Percentiles rank a stretch among this genome's conserved stretches.
Conservation (phyloP, 805 yeast species). For the Starmera amethionina region DNA sequence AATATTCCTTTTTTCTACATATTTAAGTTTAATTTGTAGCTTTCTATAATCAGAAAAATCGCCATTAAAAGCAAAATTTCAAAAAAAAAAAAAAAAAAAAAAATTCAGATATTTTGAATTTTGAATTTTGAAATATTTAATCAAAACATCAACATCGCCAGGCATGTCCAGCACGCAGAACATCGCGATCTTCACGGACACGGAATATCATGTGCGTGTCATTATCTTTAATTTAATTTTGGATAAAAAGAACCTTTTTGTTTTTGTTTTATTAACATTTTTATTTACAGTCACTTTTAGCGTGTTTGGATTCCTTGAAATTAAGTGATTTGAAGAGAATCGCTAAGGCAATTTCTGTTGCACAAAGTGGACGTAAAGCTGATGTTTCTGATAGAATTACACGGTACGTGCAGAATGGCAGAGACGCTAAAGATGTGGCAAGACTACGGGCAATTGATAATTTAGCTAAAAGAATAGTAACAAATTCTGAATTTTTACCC, state of each 20-base stretch:
- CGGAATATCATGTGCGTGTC: background rate
- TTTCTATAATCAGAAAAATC: too few species aligned
- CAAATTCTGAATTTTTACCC: slow-evolving; percentile 27
- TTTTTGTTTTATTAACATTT: background rate
- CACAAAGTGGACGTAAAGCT: slow-evolving; percentile 49
- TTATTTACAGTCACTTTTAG: background rate
- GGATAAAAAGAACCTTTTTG: background rate
- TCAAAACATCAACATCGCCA: too few species aligned
- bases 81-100: too few species aligned
- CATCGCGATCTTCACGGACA: background rate
- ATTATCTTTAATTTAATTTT: background rate
- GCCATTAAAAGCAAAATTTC: too few species aligned
- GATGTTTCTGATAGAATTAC: slow-evolving; percentile 47
- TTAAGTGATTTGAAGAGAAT: slow-evolving; percentile 45
- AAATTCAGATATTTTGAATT: too few species aligned
- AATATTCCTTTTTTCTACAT: too few species aligned
- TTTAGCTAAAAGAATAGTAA: slow-evolving; percentile 28
- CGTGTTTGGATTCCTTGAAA: slow-evolving; percentile 15
- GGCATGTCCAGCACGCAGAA: background rate
- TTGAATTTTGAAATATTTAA: too few species aligned
- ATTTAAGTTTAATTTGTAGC: too few species aligned
- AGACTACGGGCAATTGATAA: slow-evolving; percentile 35
- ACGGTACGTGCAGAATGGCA: slow-evolving; percentile 33
- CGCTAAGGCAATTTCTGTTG: slow-evolving; percentile 38
- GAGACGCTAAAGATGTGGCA: slow-evolving; percentile 27